Evolutionary conservation across 805 yeast species (phyloP), one percentile per base, ranked within the genome.

Genomic region (Suhomyces canberraensis): DNA sequence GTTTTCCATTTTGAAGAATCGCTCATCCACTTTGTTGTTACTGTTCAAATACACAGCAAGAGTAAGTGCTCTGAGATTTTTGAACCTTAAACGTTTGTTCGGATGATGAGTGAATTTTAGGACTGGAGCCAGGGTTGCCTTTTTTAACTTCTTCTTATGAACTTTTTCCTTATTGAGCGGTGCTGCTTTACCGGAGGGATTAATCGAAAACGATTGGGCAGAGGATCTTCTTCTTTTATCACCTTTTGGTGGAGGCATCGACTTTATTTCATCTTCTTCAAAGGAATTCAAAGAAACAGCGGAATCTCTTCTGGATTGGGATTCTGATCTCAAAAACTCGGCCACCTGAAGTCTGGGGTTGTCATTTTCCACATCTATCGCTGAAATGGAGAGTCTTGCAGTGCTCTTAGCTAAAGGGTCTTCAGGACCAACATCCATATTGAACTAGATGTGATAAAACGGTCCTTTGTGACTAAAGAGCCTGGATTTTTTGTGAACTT

Each of bases 1-100:
- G 44, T 82, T 79, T 2, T 51, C 60, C 4, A 84, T 47, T 13
- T 61, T 57, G n/a, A 75, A 46, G 78, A 79, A 78, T 9, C 56
- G 54, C 5, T 26, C 18, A 1, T 82, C 29, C 25, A 29, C 36
- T 11, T 21, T 31, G 11, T 43, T 40, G 16, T 31, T 13, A 6
- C 33, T 26, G 8, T 37, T 31, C 8, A 36, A 35, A 24, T 43
- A 49, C 8, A 40, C 42, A 13, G 43, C 33, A n/a, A 52, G 35
- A 5, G 54, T 35, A 31, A 54, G 34, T 11, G 45, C 49, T 17
- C 62, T 38, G 8, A 53, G 30, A 25, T 41, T 35, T 13, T 41
- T 41, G 26, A 54, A 44, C 16, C 55, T 46, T 14, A 52, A 34
- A 25, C 51, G 31, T 14, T 19, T 14, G 6, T 26, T 24, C 3